Base-by-base conservation (phyloP, 176 grass and related monocot genomes). In the Cocos nucifera region DNA sequence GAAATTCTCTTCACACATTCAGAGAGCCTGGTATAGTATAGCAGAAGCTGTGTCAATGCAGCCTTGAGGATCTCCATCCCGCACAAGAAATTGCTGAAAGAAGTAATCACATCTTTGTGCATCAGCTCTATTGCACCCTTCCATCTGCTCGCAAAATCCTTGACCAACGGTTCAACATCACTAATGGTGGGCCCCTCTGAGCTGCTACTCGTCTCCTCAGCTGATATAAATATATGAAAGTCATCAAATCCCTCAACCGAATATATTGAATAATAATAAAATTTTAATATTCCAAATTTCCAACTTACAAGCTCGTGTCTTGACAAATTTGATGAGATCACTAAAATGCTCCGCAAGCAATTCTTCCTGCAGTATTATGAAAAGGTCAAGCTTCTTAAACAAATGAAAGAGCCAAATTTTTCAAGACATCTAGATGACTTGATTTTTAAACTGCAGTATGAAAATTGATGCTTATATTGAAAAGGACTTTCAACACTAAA, bases 21-120 rank as follows among this genome's bases (percentile, higher is more conserved):
- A 7, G 87, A 70, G 14, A 97, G 76, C 79, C 93, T 79, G 10
- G 93, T 97, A 57, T 97, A 97, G 69, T 97, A 97, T 23, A 97
- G 75, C 49, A 97, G 77, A 53, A 97, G 73, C 69, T 97, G 87
- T 0, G 93, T 90, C 19, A 92, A 73, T 0, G 93, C 81, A 3
- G 84, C 84, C 62, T 90, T 97, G 65, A 97, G 69, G 54, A 97
- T 97, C 81, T 92, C 93, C 93, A 97, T 97, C 32, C 93, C 93
- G 16, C 93, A 91, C 0, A 97, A 59, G 53, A 97, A 97, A 54
- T 88, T 97, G 75, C 93, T 97, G 63, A 97, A 97, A 59, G 93
- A 97, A 61, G 93, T 97, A 51, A 97, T 92, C 21, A 97, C 84
- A 21, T 97, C 93, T 65, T 91, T 92, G 73, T 97, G 93, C 93